Conservation (phyloP, 192 early-diverging fungal genomes). For the Spizellomyces sp. region DNA sequence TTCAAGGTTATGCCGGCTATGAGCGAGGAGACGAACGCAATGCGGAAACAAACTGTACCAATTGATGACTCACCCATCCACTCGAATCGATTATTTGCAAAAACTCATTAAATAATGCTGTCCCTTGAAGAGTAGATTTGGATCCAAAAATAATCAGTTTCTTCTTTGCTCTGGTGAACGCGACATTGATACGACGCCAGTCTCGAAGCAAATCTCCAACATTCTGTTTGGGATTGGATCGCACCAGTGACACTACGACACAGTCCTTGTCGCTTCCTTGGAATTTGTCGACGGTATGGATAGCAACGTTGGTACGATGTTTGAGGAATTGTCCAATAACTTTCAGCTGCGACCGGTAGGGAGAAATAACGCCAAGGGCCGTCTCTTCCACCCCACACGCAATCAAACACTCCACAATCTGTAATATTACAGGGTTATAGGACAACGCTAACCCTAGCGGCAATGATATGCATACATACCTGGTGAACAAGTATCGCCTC, state of each 20-base stretch:
- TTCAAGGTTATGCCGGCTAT: no score
- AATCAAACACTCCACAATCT: slow-evolving; percentile 59
- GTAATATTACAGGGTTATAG: slow-evolving; percentile 5
- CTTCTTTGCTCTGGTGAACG: slow-evolving; percentile 83
- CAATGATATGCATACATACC: slow-evolving; percentile 17
- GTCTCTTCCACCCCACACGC: slow-evolving; percentile 65
- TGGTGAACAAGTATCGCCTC: slow-evolving; percentile 61
- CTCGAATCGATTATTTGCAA: slow-evolving; percentile 31
- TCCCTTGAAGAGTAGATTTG: slow-evolving; percentile 59
- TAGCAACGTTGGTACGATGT: slow-evolving; percentile 55
- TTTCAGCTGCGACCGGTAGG: slow-evolving; percentile 63
- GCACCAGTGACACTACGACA: slow-evolving; percentile 87
- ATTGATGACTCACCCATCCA: slow-evolving; percentile 36
- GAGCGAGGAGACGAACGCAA: no score
- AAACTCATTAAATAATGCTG: slow-evolving; percentile 34
- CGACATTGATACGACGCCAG: slow-evolving; percentile 93
- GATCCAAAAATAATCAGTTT: slow-evolving; percentile 93
- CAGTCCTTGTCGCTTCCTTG: slow-evolving; percentile 94
- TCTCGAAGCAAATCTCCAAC: slow-evolving; percentile 87
- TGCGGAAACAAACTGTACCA: not conserved
- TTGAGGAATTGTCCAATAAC: slow-evolving; percentile 49
- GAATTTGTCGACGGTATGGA: slow-evolving; percentile 89
- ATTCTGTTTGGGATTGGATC: slow-evolving; percentile 70
- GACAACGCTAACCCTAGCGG: not conserved
- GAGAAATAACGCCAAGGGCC: slow-evolving; percentile 82